Conservation (phyloP, 2,329 filamentous ascomycete genomes). For the Colletotrichum lentis region DNA sequence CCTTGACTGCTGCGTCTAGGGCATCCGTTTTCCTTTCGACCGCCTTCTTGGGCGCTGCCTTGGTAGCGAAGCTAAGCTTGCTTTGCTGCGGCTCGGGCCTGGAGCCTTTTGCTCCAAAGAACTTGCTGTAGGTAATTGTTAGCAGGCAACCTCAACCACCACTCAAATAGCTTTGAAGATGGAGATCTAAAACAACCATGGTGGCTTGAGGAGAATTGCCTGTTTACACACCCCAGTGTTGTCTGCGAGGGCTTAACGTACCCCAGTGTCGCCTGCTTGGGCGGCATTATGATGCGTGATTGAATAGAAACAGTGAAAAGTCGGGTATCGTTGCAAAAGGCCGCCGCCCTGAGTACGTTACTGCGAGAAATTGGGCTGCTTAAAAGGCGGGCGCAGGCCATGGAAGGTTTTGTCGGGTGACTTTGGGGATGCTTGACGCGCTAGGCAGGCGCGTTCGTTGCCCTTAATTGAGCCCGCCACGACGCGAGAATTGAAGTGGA, state of each 20-base stretch:
- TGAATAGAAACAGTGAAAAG: constrained; percentile 4
- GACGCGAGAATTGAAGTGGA: constrained; percentile 20
- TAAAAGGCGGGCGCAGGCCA: constrained; percentile 28
- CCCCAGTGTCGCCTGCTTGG: constrained; percentile 85
- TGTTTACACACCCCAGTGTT: constrained; percentile 71
- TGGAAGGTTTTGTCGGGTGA: constrained; percentile 31
- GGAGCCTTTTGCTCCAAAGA: constrained; percentile 75
- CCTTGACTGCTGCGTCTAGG: constrained; percentile 45
- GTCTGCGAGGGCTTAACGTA: constrained; percentile 80
- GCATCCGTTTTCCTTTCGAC: constrained; percentile 47
- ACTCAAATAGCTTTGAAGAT: neutral
- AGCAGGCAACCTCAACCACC: constrained; percentile 6
- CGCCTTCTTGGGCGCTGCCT: constrained; percentile 48
- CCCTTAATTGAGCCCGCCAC: constrained; percentile 47
- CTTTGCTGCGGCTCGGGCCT: constrained; percentile 73
- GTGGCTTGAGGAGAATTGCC: constrained; percentile 9
- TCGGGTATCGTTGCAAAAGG: constrained; percentile 8
- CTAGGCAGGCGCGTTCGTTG: constrained; percentile 50
- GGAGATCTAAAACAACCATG: neutral
- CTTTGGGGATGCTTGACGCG: constrained; percentile 47
- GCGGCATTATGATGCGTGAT: constrained; percentile 51
- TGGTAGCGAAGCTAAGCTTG: constrained; percentile 78
- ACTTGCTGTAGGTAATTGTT: constrained; percentile 69
- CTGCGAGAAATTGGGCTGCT: constrained; percentile 21
- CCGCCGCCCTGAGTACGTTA: constrained; percentile 17